These are phyloP conservation scores for Saccharomycopsis amapae DNA, from an alignment of 805 yeast species.

Conservation along the genomic window DNA sequence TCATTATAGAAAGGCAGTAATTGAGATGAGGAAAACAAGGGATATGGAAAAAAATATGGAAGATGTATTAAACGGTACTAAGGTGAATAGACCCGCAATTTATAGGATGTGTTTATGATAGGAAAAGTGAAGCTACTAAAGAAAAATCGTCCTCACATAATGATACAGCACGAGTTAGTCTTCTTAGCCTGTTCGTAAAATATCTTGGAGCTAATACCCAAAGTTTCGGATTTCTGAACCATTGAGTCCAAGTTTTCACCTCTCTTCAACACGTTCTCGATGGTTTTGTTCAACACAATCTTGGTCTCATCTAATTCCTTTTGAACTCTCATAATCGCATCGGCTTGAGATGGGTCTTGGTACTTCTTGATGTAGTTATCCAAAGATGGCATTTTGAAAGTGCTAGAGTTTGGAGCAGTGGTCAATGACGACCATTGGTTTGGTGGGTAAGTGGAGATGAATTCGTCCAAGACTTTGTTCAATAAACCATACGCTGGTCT, in stretches of 20 bases:
- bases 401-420: conserved; percentile 32
- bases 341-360: conserved; percentile 97
- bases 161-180: conserved; percentile 81
- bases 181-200: conserved; percentile 97
- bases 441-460: conserved; percentile 72
- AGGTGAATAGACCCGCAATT: too few relatives aligned
- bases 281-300: conserved; percentile 91
- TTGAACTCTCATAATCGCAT: conserved; percentile 93
- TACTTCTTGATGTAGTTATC: conserved; percentile 70
- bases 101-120: too few relatives aligned
- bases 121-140: too few relatives aligned
- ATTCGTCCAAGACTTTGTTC: conserved; percentile 88
- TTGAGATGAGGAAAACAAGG: too few relatives aligned
- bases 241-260: conserved; percentile 93
- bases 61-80: too few relatives aligned
- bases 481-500: conserved; percentile 92
- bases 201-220: conserved; percentile 82
- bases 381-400: conserved; percentile 50
- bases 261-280: conserved; percentile 87
- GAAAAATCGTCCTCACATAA: conserved; percentile 43
- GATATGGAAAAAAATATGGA: too few relatives aligned
- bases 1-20: not conserved
- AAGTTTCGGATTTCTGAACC: conserved; percentile 92
- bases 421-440: conserved; percentile 54
- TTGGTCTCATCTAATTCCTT: conserved; percentile 97